These are phyloP conservation scores for Penicillium canescens DNA, from an alignment of 495 filamentous ascomycete genomes.

Conservation along the genomic window DNA sequence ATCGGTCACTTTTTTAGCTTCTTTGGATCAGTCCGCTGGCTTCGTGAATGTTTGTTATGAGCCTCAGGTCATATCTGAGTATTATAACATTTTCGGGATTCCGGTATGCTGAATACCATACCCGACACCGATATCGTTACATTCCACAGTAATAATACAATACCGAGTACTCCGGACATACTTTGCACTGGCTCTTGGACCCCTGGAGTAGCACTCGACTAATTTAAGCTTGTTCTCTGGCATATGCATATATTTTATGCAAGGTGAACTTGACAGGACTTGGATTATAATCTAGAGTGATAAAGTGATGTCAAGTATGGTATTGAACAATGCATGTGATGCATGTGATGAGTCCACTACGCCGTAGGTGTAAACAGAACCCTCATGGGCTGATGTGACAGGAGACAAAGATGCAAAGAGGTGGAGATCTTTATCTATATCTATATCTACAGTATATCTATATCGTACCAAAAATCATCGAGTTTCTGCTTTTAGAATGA, in stretches of 20 bases:
- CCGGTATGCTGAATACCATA: conserved; percentile 31
- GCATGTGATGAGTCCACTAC: conserved; percentile 12
- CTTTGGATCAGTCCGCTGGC: neutral
- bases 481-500: neutral
- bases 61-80: neutral
- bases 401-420: neutral
- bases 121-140: conserved; percentile 9
- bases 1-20: conserved; percentile 9
- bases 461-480: no score
- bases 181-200: neutral
- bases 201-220: neutral
- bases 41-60: neutral
- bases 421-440: no score
- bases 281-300: no score
- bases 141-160: conserved; percentile 15
- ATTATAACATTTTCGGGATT: conserved; percentile 19
- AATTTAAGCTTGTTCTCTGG: conserved; percentile 12
- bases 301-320: conserved; percentile 15
- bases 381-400: neutral
- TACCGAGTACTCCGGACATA: neutral
- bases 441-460: no score
- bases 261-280: neutral
- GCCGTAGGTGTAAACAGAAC: no score
- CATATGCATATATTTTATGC: neutral
- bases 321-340: conserved; percentile 10